Evolutionary conservation across 306 rosid species (phyloP).

Genomic region (Begonia loranthoides): DNA sequence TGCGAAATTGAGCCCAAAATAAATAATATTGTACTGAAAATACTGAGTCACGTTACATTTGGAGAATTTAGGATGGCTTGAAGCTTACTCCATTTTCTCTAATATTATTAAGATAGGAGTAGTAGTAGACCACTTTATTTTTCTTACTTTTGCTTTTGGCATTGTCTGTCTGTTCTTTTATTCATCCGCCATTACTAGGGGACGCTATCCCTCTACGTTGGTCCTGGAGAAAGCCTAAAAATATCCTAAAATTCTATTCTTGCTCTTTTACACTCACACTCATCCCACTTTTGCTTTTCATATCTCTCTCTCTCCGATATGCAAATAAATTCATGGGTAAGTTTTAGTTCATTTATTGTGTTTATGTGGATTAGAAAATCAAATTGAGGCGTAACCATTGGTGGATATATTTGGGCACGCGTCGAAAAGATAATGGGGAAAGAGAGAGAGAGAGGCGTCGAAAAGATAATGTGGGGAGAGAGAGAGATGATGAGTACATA

Average conservation of each 20-base stretch:
- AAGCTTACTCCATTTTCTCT: constrained; percentile 28
- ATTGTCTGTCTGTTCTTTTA: constrained; percentile 37
- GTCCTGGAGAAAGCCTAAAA: constrained; percentile 62
- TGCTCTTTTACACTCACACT: constrained; percentile 10
- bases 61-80: constrained; percentile 25
- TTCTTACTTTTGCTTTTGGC: constrained; percentile 17
- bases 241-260: constrained; percentile 12
- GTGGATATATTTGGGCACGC: too few relatives aligned
- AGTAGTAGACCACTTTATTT: constrained; percentile 6
- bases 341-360: not conserved
- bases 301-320: constrained; percentile 6
- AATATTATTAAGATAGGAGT: constrained; percentile 11
- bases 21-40: too few relatives aligned
- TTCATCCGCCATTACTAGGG: constrained; percentile 40
- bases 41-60: too few relatives aligned
- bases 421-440: too few relatives aligned
- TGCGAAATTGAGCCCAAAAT: too few relatives aligned
- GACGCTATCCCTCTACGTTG: constrained; percentile 44
- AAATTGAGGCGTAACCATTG: too few relatives aligned
- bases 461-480: not conserved
- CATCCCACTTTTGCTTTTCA: constrained; percentile 12
- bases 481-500: constrained; percentile 32
- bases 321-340: not conserved
- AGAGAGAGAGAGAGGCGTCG: constrained; percentile 3
- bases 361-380: too few relatives aligned